Conservation (phyloP, 2,329 filamentous ascomycete species). For the Fonsecaea multimorphosa region DNA sequence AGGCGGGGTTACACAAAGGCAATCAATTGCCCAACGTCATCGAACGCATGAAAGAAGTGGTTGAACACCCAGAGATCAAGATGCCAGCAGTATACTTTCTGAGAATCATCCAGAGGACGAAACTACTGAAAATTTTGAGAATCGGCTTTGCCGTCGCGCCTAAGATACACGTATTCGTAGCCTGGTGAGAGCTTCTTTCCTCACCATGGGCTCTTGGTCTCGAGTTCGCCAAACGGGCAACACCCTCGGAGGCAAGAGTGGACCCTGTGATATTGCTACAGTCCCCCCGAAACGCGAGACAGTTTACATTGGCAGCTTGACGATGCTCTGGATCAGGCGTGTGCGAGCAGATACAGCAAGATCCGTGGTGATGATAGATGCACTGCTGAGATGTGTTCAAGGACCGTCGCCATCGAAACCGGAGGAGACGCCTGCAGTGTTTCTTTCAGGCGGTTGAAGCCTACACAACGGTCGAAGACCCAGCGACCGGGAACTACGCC, state of each 20-base stretch:
- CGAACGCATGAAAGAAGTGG: background rate
- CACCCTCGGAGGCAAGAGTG: background rate
- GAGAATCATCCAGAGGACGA: background rate
- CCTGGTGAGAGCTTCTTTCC: no score
- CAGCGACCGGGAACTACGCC: background rate
- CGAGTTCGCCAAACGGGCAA: background rate
- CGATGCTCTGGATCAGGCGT: background rate
- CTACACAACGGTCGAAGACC: background rate
- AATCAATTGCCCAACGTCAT: background rate
- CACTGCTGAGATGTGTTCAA: background rate
- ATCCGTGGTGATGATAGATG: background rate
- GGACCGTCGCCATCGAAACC: no score
- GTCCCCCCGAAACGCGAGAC: background rate
- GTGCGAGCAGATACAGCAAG: background rate
- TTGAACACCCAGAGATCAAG: background rate
- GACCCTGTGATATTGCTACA: background rate
- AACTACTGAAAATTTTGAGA: background rate
- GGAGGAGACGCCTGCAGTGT: no score
- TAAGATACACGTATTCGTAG: background rate
- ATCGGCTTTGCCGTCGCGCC: background rate
- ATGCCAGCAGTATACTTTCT: background rate
- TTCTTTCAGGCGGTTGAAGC: no score
- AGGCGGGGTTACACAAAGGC: background rate
- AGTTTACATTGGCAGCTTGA: background rate
- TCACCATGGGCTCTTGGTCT: background rate